These are phyloP conservation scores for Macrolepiota fuliginosa DNA, from an alignment of 768 basidiomycete species.

Conservation along the genomic window DNA sequence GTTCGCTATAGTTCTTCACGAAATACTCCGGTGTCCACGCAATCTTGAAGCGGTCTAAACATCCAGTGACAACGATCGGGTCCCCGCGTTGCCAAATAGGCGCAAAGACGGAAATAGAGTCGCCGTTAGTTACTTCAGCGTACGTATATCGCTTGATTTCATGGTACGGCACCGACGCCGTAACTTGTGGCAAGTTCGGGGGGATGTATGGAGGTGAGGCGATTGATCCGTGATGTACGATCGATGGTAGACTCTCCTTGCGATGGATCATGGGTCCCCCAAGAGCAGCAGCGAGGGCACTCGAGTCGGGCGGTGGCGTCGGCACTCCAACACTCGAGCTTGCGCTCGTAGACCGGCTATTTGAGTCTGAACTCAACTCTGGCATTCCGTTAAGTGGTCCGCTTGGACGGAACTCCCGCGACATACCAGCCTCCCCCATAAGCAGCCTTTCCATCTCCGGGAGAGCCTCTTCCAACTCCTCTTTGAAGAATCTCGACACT, in stretches of 20 bases:
- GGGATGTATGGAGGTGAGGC: conserved; percentile 20
- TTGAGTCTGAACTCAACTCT: conserved; percentile 9
- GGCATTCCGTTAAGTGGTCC: conserved; percentile 4
- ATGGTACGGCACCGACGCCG: conserved; percentile 40
- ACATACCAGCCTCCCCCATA: conserved; percentile 11
- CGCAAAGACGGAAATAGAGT: conserved; percentile 45
- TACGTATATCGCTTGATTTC: conserved; percentile 44
- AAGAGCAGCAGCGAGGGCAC: conserved; percentile 4
- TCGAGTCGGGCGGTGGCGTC: conserved; percentile 10
- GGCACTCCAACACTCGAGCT: conserved; percentile 8
- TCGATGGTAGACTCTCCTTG: conserved; percentile 6
- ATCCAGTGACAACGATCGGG: conserved; percentile 74
- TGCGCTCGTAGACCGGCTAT: not conserved
- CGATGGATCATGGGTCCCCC: not conserved
- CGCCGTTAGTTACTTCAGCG: conserved; percentile 46
- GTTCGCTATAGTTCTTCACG: conserved; percentile 58
- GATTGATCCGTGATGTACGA: not conserved
- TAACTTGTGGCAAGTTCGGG: conserved; percentile 21
- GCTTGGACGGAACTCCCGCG: not conserved
- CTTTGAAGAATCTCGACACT: conserved; percentile 69
- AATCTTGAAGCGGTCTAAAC: conserved; percentile 59
- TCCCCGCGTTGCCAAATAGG: conserved; percentile 70
- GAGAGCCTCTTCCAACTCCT: conserved; percentile 65
- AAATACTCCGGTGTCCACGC: conserved; percentile 87
- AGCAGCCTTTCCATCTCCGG: conserved; percentile 64